These are phyloP conservation scores for Pyropia haitanensis DNA, from an alignment of 23 red algal species.

Conservation along the genomic window DNA sequence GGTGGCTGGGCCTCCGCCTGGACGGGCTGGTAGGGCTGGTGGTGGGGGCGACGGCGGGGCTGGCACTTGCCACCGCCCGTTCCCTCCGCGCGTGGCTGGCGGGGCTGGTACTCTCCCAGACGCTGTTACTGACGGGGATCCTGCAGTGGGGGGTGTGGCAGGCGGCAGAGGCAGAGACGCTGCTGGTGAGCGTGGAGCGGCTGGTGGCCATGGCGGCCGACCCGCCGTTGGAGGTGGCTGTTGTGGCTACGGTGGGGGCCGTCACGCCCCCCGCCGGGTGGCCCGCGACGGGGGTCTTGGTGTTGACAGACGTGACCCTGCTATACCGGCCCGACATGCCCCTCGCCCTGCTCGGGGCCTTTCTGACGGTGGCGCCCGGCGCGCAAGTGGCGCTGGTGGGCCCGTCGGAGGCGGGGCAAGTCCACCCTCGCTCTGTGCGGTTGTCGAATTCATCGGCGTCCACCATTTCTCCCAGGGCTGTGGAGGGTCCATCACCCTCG, in stretches of 20 bases:
- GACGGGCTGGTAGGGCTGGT: constrained; percentile 13
- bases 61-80: constrained; percentile 7
- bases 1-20: constrained; percentile 45
- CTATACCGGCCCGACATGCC: constrained; percentile 75
- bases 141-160: constrained; percentile 52
- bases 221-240: neutral
- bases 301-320: constrained; percentile 61
- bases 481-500: constrained; percentile 21
- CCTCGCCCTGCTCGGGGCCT: constrained; percentile 49
- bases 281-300: constrained; percentile 39
- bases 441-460: too few relatives aligned
- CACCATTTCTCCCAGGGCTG: too few relatives aligned
- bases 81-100: constrained; percentile 32
- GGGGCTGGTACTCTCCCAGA: constrained; percentile 55
- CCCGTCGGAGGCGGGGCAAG: constrained; percentile 91
- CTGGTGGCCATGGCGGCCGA: constrained; percentile 9
- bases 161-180: constrained; percentile 47
- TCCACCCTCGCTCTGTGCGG: constrained; percentile 55
- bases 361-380: constrained; percentile 26
- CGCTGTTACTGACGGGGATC: constrained; percentile 18
- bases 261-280: constrained; percentile 4
- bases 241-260: neutral
- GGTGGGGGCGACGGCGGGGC: constrained; percentile 5
- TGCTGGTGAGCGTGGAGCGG: constrained; percentile 41
- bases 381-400: constrained; percentile 73